Evolutionary conservation across 2,329 filamentous ascomycete species (phyloP), one percentile per base, ranked within the genome.

Genomic region (Trichoderma sp.): DNA sequence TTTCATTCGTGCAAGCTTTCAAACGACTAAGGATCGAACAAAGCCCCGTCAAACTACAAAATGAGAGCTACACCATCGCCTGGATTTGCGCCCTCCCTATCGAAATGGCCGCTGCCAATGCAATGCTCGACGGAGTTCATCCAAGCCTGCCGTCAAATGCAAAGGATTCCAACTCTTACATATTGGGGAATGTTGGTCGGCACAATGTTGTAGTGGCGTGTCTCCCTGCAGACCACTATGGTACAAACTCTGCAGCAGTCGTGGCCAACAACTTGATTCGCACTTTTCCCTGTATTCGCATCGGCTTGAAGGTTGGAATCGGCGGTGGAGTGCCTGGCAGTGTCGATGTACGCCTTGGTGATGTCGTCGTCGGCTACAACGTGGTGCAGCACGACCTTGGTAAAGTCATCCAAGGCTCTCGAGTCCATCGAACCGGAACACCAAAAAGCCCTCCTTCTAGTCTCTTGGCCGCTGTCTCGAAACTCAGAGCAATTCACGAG

Each of bases 191-290:
- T 11, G 7, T 47, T 47, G 43, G 43, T 9, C 43, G 18, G 8
- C 43, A 47, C 18, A 47, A 47, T 21, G 11, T 47, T 21, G 43
- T 47, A 5, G 18, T 47, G 18, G 43, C 43, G 4, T 47, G 43
- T 15, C 43, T 47, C 18, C 43, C 43, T 9, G 43, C 43, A 47
- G 3, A 47, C 18, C 24, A 67, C 36, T 78, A 78, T 34, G 81
- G 81, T 2, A 78, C 67, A 18, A 73, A 62, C 9, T 77, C 79
- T 7, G 81, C 81, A 2, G 74, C 79, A 4, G 66, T 57, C 0
- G 78, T 83, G 1, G 80, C 78, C 6, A 74, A 60, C 64, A 74
- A 80, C 51, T 79, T 83, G 76, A 36, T 76, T 18, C 67, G 72
- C 18, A 78, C 69, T 12, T 83, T 83, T 70, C 75, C 77, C 0